These are phyloP conservation scores for Apiotrichum siamense DNA, from an alignment of 1,284 basidiomycete species.

Conservation along the genomic window DNA sequence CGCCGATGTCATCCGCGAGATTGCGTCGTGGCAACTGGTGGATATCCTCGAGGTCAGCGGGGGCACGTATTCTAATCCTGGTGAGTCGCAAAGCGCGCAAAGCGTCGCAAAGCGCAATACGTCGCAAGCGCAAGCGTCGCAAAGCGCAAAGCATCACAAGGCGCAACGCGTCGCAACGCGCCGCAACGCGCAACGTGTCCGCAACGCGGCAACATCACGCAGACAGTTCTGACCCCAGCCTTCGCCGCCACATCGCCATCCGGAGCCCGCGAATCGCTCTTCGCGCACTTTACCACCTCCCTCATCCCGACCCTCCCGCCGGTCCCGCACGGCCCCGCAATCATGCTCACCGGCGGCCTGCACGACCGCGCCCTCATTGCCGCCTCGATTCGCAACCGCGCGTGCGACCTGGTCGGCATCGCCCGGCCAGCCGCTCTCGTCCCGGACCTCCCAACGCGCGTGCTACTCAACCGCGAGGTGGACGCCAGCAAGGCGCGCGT, in stretches of 20 bases:
- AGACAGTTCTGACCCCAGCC: slow-evolving; percentile 13
- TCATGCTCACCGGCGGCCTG: slow-evolving; percentile 41
- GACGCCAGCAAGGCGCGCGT: slow-evolving; percentile 19
- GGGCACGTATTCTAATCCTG: slow-evolving; percentile 39
- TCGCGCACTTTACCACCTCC: slow-evolving; percentile 35
- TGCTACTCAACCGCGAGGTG: slow-evolving; percentile 31
- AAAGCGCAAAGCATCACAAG: too few relatives aligned
- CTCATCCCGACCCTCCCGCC: slow-evolving; percentile 32
- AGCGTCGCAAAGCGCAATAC: too few relatives aligned
- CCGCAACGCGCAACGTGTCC: too few relatives aligned
- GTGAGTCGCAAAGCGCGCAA: slow-evolving; percentile 7
- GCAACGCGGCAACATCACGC: slow-evolving; percentile 12
- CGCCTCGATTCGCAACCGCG: slow-evolving; percentile 22
- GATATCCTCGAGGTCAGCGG: slow-evolving; percentile 45
- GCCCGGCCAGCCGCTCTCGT: slow-evolving; percentile 37
- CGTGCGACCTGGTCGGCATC: slow-evolving; percentile 40
- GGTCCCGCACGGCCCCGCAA: slow-evolving; percentile 35
- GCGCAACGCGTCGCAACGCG: too few relatives aligned
- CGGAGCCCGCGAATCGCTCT: slow-evolving; percentile 35
- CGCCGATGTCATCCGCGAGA: slow-evolving; percentile 35
- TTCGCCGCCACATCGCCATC: slow-evolving; percentile 6
- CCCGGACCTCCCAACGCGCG: slow-evolving; percentile 25
- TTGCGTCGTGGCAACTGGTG: slow-evolving; percentile 52
- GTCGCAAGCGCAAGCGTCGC: too few relatives aligned
- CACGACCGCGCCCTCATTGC: slow-evolving; percentile 36